Base-by-base conservation (phyloP, 225 moss, liverwort and hornwort species). In the Antitrichia curtipendula region DNA sequence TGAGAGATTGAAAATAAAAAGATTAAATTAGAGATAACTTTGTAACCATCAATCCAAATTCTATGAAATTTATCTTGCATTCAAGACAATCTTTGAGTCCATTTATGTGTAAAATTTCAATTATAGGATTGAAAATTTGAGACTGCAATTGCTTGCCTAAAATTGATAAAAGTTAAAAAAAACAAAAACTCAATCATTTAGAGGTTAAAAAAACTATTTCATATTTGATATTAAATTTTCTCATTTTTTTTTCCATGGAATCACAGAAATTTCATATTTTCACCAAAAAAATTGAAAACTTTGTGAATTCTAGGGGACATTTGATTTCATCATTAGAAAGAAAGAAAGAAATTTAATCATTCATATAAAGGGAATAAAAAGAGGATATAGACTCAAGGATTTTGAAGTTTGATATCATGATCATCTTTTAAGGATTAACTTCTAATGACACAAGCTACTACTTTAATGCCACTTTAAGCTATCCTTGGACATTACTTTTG, bases 401-500 rank as follows among this genome's bases (percentile, higher is more conserved):
- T 34, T 60, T 64, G 3, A 64, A 64, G 10, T 64, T 36, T 65
- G 36, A 65, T 65, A 65, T 65, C 3, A 64, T 36, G 6, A 5
- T 20, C 6, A n/a, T n/a, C 11, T 1, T 21, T 65, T 20, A 36
- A 36, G 6, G n/a, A 36, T 36, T 36, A 65, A n/a, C 10, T 6
- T 12, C 65, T 66, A n/a, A 11, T 66, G 21, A 21, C 6, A 0
- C 2, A 0, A 0, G 12, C 18, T 20, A 66, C 20, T 11, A n/a
- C 21, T 65, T 36, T n/a, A 0, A 20, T 66, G 9, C n/a, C 20
- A 36, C 20, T 11, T 3, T 65, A n/a, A n/a, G n/a, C 5, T 20
- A 0, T 65, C 5, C 5, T 19, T 20, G 3, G 3, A 0, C 3
- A 28, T 13, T 60, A 14, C 47, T 28, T 28, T 60, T 1, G 9